Evolutionary conservation across 176 grass and related monocot genomes (phyloP).

Genomic region (Avena sativa): DNA sequence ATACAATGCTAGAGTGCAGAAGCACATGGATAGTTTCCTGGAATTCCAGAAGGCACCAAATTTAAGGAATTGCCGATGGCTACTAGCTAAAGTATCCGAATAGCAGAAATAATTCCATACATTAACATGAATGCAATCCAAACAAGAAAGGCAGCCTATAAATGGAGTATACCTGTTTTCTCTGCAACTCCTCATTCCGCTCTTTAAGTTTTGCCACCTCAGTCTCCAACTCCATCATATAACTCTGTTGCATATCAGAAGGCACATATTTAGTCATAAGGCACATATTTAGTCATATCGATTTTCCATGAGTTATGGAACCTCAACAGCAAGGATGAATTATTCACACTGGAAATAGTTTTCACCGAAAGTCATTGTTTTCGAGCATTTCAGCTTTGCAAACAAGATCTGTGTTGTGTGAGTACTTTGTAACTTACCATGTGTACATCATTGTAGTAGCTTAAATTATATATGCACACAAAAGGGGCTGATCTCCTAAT

Average conservation of each 20-base stretch:
- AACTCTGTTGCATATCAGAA: conserved; percentile 50
- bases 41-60: neutral
- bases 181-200: conserved; percentile 67
- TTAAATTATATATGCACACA: conserved; percentile 1
- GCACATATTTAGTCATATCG: neutral
- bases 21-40: neutral
- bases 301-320: neutral
- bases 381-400: neutral
- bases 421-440: neutral
- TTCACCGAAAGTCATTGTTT: neutral
- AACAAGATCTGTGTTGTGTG: neutral
- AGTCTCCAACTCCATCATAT: conserved; percentile 87
- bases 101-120: neutral
- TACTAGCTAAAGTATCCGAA: conserved; percentile 11
- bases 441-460: neutral
- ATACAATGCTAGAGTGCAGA: neutral
- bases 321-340: neutral
- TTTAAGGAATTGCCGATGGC: neutral
- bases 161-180: conserved; percentile 67
- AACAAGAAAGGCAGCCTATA: neutral
- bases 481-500: neutral
- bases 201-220: conserved; percentile 90
- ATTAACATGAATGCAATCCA: neutral
- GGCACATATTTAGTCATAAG: neutral
- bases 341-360: conserved; percentile 1